A percentile compares a stretch with the other conserved stretches of the same genome.
phyloP scores from a whole-genome alignment of 1,284 basidiomycete genomes.

The Ustilago nuda region DNA sequence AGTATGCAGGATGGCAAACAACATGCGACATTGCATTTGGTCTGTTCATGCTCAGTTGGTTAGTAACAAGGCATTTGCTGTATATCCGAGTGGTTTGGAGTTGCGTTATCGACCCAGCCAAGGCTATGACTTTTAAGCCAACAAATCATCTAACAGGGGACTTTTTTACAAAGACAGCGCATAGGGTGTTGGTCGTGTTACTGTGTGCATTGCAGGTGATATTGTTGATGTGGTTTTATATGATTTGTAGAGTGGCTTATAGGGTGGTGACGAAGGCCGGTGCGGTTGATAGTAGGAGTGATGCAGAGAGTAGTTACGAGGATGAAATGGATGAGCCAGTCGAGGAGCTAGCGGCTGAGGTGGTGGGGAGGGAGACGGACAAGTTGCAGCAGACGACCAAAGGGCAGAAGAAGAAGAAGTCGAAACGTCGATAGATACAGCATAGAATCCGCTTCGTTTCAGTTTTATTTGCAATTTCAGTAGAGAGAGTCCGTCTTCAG shows the following conservation, averaged over 20 bases:
- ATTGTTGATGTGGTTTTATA: conserved; percentile 84
- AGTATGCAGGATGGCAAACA: conserved; percentile 80
- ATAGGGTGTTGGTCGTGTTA: conserved; percentile 39
- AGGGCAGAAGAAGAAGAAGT: conserved; percentile 15
- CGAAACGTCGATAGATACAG: conserved; percentile 22
- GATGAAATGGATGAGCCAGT: conserved; percentile 21
- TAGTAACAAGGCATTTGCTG: conserved; percentile 61
- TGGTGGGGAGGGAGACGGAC: not conserved
- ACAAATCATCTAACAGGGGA: conserved; percentile 22
- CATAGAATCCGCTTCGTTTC: not conserved
- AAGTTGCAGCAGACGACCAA: not conserved
- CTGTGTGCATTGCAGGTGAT: conserved; percentile 73
- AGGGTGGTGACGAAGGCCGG: conserved; percentile 80
- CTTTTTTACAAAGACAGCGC: conserved; percentile 26
- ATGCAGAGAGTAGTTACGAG: conserved; percentile 53
- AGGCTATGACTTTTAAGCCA: conserved; percentile 30
- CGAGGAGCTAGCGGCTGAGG: not conserved
- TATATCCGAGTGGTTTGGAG: conserved; percentile 58
- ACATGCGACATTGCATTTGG: conserved; percentile 83
- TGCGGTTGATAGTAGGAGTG: conserved; percentile 77
- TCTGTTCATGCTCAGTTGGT: conserved; percentile 72
- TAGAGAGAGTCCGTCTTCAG: too few species aligned
- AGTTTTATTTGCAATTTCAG: too few species aligned
- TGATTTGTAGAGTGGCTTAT: conserved; percentile 84
- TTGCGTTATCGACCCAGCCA: conserved; percentile 47